Evolutionary conservation across 495 filamentous ascomycete species (phyloP), one percentile per base, ranked within the genome.

Genomic region (Diplogelasinospora grovesii): DNA sequence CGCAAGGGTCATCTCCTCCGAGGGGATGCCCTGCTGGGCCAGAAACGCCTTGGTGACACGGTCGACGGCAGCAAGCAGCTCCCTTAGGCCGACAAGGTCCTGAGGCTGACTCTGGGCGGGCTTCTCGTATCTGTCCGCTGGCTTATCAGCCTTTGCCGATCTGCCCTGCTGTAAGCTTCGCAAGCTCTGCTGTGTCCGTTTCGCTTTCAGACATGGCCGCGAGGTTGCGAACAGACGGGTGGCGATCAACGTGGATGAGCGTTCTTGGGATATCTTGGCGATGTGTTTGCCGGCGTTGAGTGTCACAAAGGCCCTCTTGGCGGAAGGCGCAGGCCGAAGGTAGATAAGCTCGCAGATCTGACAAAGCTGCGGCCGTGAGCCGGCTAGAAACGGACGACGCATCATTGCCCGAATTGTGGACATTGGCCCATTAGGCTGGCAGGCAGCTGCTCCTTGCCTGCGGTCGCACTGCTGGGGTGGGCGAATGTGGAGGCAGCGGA

Each of bases 41-140:
- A 54, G 28, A 33, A 65, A 63, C 13, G 31, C 40, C 42, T 48
- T 61, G 19, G 46, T 48, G 40, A 59, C 47, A 37, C 54, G 57
- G 46, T 52, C 47, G 22, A 61, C 51, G n/a, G 53, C 48, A n/a
- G 41, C 39, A 14, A 28, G 18, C 16, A 54, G 41, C 14, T 54
- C 44, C 23, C 35, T 41, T 16, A 54, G 19, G 32, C 48, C 49
- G 29, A 15, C 29, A 32, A 15, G 29, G 7, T 32, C 8, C 5
- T 6, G n/a, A 46, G 18, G 43, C 37, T 39, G 32, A 8, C 27
- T 18, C 22, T 47, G n/a, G n/a, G n/a, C n/a, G n/a, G n/a, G n/a
- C n/a, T n/a, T n/a, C n/a, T n/a, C n/a, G n/a, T n/a, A n/a, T n/a
- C n/a, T n/a, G n/a, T n/a, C n/a, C n/a, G n/a, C 23, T 4, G 30